Evolutionary conservation across 2,329 filamentous ascomycete species (phyloP), one percentile per base, ranked within the genome.

Genomic region (Epichloe brachyelytri): DNA sequence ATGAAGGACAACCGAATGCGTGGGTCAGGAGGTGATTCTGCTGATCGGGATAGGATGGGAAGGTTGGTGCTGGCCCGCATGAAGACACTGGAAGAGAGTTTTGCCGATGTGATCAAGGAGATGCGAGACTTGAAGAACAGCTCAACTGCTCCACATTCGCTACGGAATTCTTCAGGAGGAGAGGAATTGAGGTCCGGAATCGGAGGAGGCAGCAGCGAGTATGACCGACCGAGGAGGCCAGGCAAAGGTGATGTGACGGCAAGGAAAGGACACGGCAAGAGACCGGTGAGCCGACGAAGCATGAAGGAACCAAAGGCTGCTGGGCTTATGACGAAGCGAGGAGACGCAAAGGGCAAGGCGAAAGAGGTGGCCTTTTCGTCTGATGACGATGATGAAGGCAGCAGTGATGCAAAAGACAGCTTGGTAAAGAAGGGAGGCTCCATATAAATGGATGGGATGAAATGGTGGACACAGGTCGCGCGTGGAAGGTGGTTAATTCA

Each of bases 61-160:
- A 79, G 88, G 51, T 76, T 95, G 44, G 85, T 96, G 67, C 72
- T 96, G 44, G 88, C 88, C 8, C 76, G 88, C 36, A 96, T 96
- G 88, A 93, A 93, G 65, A 91, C 85, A 7, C 75, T 97, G 2
- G 90, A 97, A 64, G 88, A 95, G 67, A 85, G 89, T 14, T 91
- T 97, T 65, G 78, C 85, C 2, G 88, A 95, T 53, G 83, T 95
- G n/a, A 79, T 89, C 51, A 81, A 80, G 55, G 88, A 93, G 65
- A 83, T 95, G 64, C 81, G 86, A 55, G 79, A 81, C 55, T 69
- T 79, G 63, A 79, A 72, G 66, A 68, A 65, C 45, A 70, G 67
- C 39, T 71, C 69, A 33, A 72, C 69, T n/a, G 66, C 66, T 36
- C 69, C 71, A 3, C 69, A 72, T 2, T 76, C 76, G 6, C 69